A percentile compares a stretch with the other conserved stretches of the same genome.
phyloP scores from a whole-genome alignment of 108 stramenopile species.

The Nitzschia sp. region DNA sequence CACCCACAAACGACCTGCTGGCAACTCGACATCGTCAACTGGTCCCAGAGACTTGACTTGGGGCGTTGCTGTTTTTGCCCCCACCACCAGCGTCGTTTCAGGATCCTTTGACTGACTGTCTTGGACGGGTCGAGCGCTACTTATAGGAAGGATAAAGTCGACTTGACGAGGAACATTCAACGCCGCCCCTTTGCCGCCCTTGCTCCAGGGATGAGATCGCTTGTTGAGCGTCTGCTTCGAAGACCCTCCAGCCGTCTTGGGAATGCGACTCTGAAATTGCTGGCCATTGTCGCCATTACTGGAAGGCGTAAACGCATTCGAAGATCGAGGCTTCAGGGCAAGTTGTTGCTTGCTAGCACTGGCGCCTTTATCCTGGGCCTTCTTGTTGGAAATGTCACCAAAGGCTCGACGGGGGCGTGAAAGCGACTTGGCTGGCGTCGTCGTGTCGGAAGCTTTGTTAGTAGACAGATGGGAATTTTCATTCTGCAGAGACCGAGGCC shows the following conservation, averaged over 20 bases:
- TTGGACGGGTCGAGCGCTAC: not conserved
- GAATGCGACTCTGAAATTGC: slow-evolving; percentile 12
- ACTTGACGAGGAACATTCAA: not conserved
- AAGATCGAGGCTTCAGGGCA: not conserved
- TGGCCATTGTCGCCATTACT: not conserved
- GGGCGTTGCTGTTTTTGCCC: not conserved
- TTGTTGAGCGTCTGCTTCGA: not conserved
- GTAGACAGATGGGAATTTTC: not conserved
- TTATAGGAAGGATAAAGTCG: slow-evolving; percentile 7
- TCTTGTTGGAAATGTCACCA: slow-evolving; percentile 45
- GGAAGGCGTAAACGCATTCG: no score
- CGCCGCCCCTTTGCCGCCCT: not conserved
- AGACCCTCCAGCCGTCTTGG: not conserved
- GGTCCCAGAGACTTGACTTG: slow-evolving; percentile 1
- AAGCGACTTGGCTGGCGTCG: not conserved
- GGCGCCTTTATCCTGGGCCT: not conserved
- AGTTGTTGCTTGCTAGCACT: not conserved
- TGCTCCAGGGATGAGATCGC: slow-evolving; percentile 11
- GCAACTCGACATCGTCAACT: slow-evolving; percentile 38
- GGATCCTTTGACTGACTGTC: not conserved
- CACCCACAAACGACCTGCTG: slow-evolving; percentile 39
- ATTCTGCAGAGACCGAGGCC: not conserved
- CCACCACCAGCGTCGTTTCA: not conserved
- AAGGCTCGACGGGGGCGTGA: slow-evolving; percentile 24
- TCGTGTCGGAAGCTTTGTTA: not conserved